A percentile compares a stretch with the other conserved stretches of the same genome.
phyloP scores from a whole-genome alignment of 371 early-diverging fungal species.

The Mycotypha africana region DNA sequence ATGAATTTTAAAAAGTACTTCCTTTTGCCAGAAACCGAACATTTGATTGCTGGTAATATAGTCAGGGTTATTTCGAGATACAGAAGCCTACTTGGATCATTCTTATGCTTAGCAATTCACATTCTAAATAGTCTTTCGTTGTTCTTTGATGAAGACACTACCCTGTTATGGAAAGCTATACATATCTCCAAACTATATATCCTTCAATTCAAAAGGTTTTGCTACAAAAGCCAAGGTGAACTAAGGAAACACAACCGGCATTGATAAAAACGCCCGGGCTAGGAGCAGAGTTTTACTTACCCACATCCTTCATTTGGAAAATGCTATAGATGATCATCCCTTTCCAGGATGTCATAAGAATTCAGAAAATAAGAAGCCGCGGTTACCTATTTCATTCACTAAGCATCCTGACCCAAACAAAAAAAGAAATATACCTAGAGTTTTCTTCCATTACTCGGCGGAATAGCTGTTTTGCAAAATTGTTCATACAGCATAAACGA shows the following conservation, averaged over 20 bases:
- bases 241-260: too few species aligned
- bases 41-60: slow-evolving; percentile 44
- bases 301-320: too few species aligned
- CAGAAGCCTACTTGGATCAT: too few species aligned
- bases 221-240: slow-evolving; percentile 54
- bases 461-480: slow-evolving; percentile 37
- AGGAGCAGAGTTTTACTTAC: neutral
- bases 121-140: slow-evolving; percentile 31
- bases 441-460: slow-evolving; percentile 35
- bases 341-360: slow-evolving; percentile 30
- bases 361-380: slow-evolving; percentile 34
- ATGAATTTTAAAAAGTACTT: slow-evolving; percentile 53
- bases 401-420: slow-evolving; percentile 15
- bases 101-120: too few species aligned
- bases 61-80: too few species aligned
- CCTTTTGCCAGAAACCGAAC: slow-evolving; percentile 56
- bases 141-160: slow-evolving; percentile 38
- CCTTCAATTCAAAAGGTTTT: slow-evolving; percentile 61
- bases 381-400: slow-evolving; percentile 27
- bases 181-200: slow-evolving; percentile 60
- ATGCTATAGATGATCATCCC: slow-evolving; percentile 40
- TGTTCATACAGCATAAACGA: slow-evolving; percentile 27
- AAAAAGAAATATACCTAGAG: slow-evolving; percentile 33
- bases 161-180: slow-evolving; percentile 65
- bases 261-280: too few species aligned